phyloP scores from a whole-genome alignment of 306 rosid genomes.

The Castanopsis chinensis region DNA sequence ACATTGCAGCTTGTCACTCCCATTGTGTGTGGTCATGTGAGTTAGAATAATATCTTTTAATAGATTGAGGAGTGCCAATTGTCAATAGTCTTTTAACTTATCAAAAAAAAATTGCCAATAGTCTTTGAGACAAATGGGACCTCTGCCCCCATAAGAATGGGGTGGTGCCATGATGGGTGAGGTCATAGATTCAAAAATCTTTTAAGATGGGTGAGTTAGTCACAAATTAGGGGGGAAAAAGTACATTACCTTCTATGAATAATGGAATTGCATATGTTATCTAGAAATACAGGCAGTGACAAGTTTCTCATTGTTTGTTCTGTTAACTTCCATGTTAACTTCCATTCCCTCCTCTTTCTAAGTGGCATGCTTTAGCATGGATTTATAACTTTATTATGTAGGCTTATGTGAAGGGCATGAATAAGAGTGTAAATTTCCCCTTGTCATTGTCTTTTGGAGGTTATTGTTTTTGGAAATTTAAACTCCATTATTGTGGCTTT shows the following conservation, averaged over 20 bases:
- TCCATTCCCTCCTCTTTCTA: neutral
- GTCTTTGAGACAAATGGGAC: neutral
- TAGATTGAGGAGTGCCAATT: neutral
- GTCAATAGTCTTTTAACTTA: neutral
- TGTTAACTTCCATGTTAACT: neutral
- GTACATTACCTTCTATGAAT: neutral
- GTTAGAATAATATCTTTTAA: neutral
- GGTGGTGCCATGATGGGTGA: neutral
- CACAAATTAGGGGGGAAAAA: neutral
- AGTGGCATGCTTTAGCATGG: neutral
- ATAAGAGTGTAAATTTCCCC: neutral
- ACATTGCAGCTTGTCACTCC: neutral
- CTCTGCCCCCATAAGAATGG: neutral
- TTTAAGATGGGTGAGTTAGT: neutral
- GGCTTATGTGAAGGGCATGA: neutral
- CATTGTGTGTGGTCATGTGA: neutral
- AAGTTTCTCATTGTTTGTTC: neutral
- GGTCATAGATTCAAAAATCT: neutral
- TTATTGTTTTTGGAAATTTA: neutral
- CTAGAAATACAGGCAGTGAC: neutral
- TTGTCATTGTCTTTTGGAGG: neutral
- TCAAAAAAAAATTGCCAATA: neutral
- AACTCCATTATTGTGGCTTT: neutral
- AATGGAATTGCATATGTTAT: neutral
- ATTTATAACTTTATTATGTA: neutral